phyloP scores from a whole-genome alignment of 345 rosid species.

The Melaleuca quinquenervia region DNA sequence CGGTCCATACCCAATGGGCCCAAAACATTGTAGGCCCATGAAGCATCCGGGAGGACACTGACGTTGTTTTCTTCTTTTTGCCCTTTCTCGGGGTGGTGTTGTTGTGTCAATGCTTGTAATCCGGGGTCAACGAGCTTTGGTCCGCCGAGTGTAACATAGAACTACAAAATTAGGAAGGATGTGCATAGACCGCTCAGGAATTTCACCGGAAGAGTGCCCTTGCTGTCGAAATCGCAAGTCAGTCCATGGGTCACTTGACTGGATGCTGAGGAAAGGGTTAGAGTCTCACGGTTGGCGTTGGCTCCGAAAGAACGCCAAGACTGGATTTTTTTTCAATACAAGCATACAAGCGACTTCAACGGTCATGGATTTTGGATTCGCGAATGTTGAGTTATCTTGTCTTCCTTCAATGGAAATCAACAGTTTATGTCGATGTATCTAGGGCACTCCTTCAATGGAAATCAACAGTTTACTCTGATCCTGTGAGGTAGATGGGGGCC shows the following conservation, averaged over 20 bases:
- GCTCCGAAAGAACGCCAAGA: not conserved
- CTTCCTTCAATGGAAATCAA: not conserved
- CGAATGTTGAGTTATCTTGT: not conserved
- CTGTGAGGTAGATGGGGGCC: accelerated
- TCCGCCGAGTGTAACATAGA: not conserved
- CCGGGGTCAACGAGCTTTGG: not conserved
- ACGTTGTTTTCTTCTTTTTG: no score
- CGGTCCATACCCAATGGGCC: not conserved
- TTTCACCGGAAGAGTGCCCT: not conserved
- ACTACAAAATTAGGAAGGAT: not conserved
- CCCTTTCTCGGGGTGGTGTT: no score
- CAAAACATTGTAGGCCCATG: not conserved
- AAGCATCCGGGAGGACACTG: no score
- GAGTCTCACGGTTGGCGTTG: not conserved
- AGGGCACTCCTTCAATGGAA: not conserved
- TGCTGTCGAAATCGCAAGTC: not conserved
- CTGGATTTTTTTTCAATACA: not conserved
- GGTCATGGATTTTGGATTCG: not conserved
- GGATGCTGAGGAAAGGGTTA: not conserved
- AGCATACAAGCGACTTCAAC: not conserved
- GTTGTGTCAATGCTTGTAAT: not conserved
- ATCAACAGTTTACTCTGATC: not conserved
- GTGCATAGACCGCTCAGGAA: not conserved
- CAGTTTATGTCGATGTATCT: not conserved
- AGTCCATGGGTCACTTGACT: not conserved